phyloP scores from a whole-genome alignment of 2,329 filamentous ascomycete genomes.

The Seiridium unicorne region DNA sequence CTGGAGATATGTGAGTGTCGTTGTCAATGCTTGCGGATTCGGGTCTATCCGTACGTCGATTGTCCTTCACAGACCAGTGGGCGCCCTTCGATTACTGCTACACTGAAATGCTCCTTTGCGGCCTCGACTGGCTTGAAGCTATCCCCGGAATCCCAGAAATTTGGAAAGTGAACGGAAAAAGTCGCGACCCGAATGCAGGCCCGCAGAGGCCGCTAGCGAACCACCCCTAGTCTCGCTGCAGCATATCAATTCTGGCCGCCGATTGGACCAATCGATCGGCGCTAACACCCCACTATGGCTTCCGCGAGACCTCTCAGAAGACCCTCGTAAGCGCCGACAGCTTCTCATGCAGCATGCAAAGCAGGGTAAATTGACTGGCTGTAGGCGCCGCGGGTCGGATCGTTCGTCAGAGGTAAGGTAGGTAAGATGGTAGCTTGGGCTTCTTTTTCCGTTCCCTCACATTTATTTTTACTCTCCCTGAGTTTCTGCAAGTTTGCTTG shows the following conservation, averaged over 20 bases:
- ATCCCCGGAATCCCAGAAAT: not conserved
- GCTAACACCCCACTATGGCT: constrained; percentile 23
- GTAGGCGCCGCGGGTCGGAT: not conserved
- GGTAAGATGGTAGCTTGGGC: not conserved
- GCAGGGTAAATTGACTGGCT: not conserved
- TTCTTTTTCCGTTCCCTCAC: not conserved
- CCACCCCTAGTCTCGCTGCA: no score
- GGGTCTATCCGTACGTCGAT: no score
- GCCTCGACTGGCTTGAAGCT: not conserved
- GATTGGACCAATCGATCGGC: not conserved
- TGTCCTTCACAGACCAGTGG: no score
- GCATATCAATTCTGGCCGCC: not conserved
- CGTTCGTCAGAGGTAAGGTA: not conserved
- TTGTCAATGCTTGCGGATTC: no score
- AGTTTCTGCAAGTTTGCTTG: not conserved
- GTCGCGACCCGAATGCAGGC: not conserved
- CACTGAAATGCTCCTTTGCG: not conserved
- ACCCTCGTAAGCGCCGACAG: constrained; percentile 26
- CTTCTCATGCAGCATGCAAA: constrained; percentile 1
- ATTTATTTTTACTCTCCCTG: not conserved
- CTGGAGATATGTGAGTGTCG: no score
- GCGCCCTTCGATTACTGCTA: not conserved
- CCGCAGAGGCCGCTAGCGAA: not conserved
- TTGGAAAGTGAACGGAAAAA: not conserved
- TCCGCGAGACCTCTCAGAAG: constrained; percentile 18